A percentile compares a stretch with the other conserved stretches of the same genome.
Evolutionary conservation across 139 green algal species (phyloP).

Genomic region (Chlamydomonas schloesseri): DNA sequence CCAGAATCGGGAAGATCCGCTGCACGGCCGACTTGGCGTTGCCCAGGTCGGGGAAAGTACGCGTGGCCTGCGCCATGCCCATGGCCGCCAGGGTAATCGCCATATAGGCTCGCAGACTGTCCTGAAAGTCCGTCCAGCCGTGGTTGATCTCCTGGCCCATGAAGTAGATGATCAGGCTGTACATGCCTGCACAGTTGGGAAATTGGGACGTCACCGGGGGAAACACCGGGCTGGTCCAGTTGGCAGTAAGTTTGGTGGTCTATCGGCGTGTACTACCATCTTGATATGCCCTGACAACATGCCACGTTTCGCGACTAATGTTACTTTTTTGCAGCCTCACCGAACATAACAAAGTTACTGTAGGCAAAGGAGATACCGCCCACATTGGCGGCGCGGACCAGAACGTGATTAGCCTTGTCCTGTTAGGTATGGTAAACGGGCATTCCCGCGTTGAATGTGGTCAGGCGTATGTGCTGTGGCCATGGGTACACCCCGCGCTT

Average conservation of each 20-base stretch:
- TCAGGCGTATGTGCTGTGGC: too few relatives aligned
- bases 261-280: not conserved
- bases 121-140: conserved; percentile 65
- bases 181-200: not conserved
- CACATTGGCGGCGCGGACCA: conserved; percentile 19
- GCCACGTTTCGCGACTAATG: too few relatives aligned
- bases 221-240: not conserved
- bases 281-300: not conserved
- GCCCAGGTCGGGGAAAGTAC: conserved; percentile 77
- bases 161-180: conserved; percentile 72
- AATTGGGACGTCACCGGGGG: too few relatives aligned
- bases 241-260: not conserved
- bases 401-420: conserved; percentile 5
- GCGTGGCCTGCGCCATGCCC: conserved; percentile 58
- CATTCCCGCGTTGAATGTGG: too few relatives aligned
- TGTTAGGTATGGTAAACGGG: not conserved
- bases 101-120: conserved; percentile 85
- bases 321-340: not conserved
- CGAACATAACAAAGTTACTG: conserved; percentile 70
- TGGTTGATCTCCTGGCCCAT: conserved; percentile 72
- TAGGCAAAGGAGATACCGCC: conserved; percentile 49
- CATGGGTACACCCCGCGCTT: too few relatives aligned
- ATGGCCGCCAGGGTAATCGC: conserved; percentile 79
- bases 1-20: conserved; percentile 84
- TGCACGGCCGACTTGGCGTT: conserved; percentile 71